Conservation (phyloP, 108 stramenopile genomes). For the Conticribra guillardii region DNA sequence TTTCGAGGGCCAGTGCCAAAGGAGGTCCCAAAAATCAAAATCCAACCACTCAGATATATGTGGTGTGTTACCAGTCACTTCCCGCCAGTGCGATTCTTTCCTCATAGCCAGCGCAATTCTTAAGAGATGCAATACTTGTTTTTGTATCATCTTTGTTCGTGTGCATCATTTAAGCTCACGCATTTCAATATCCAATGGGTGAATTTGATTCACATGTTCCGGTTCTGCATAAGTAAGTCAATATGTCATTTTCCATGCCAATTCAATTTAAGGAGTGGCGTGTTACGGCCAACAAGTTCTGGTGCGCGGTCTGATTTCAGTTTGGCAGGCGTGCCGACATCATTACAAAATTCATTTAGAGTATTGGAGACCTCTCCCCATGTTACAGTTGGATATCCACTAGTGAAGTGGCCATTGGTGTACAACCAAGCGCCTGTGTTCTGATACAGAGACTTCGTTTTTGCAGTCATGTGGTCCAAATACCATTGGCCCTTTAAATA, state of each 20-base stretch:
- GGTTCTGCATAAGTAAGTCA: constrained; percentile 10
- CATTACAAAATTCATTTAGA: not conserved
- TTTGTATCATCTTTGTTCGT: not conserved
- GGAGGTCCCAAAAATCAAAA: constrained; percentile 51
- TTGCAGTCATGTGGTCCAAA: not conserved
- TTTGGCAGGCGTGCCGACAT: not conserved
- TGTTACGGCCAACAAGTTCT: not conserved
- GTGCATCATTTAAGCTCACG: constrained; percentile 13
- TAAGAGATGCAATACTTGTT: constrained; percentile 11
- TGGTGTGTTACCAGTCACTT: constrained; percentile 43
- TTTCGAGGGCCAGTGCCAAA: constrained; percentile 30
- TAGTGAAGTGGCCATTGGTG: no score
- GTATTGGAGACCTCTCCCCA: not conserved
- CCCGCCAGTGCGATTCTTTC: no score
- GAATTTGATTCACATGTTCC: constrained; percentile 5
- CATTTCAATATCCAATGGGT: constrained; percentile 7
- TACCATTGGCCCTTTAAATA: not conserved
- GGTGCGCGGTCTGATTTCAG: not conserved
- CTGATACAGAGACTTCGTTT: no score
- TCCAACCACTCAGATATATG: constrained; percentile 50
- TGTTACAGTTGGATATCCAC: not conserved
- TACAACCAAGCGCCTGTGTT: no score
- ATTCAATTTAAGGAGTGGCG: not conserved
- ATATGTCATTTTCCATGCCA: not conserved
- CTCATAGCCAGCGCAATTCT: constrained; percentile 15